Percentiles rank a stretch among this genome's conserved stretches.
Evolutionary conservation across 2,329 filamentous ascomycete genomes (phyloP).

Genomic region (Cladosporium sp.): DNA sequence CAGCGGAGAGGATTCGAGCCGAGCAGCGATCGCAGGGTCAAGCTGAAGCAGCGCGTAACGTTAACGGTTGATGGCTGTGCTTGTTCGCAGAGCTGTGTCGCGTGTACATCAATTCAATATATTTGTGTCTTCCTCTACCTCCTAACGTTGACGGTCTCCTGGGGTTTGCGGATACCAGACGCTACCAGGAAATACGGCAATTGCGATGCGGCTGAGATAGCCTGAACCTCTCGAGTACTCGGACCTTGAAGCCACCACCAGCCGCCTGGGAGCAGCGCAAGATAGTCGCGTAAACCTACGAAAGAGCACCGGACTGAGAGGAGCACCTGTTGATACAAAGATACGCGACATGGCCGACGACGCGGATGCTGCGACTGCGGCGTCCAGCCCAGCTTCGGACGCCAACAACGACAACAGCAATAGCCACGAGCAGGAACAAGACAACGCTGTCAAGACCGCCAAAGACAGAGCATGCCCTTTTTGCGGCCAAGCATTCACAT

Average conservation of each 20-base stretch:
- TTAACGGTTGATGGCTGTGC: neutral
- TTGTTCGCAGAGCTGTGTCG: neutral
- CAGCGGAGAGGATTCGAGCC: neutral
- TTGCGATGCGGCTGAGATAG: neutral
- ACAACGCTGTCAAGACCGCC: neutral
- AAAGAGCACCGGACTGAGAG: neutral
- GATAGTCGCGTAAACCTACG: neutral
- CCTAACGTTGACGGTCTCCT: no score
- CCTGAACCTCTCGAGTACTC: neutral
- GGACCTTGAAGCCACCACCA: neutral
- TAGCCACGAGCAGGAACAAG: neutral
- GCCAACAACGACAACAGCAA: neutral
- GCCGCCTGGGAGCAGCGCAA: neutral
- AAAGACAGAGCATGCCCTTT: constrained; percentile 90
- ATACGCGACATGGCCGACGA: neutral
- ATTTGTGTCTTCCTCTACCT: no score
- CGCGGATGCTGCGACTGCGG: neutral
- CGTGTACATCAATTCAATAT: neutral
- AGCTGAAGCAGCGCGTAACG: neutral
- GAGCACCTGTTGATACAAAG: no score
- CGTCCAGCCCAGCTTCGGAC: constrained; percentile 1
- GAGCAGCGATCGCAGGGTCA: neutral
- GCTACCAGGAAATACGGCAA: no score
- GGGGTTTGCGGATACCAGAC: no score
- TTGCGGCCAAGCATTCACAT: constrained; percentile 86